Evolutionary conservation across 2,329 filamentous ascomycete species (phyloP).

Genomic region (Botrytis medusae): DNA sequence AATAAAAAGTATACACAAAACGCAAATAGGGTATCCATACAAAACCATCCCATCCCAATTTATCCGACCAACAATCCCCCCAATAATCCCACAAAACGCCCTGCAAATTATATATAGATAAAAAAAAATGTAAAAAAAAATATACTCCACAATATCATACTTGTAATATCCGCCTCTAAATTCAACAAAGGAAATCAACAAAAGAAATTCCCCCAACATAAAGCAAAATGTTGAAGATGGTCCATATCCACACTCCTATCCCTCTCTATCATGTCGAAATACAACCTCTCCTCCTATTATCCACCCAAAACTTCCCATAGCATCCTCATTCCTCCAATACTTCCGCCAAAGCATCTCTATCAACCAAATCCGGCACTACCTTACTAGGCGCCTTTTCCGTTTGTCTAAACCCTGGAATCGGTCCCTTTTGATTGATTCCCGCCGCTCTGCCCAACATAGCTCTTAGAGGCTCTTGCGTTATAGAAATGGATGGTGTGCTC

Average conservation of each 20-base stretch:
- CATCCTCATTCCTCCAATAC: conserved; percentile 27
- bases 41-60: not conserved
- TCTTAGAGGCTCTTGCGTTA: conserved; percentile 41
- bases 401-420: conserved; percentile 68
- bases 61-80: not conserved
- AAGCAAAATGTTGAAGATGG: not conserved
- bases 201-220: not conserved
- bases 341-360: conserved; percentile 38
- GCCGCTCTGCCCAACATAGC: conserved; percentile 56
- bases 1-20: not conserved
- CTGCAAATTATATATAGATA: not conserved
- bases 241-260: not conserved
- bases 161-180: not conserved
- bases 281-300: no score
- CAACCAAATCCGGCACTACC: conserved; percentile 34
- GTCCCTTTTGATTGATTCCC: conserved; percentile 77
- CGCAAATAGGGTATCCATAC: conserved; percentile 12
- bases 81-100: not conserved
- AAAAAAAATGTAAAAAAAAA: not conserved
- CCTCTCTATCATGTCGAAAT: not conserved
- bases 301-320: not conserved
- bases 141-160: no score
- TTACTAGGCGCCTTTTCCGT: conserved; percentile 36
- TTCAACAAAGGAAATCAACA: not conserved
- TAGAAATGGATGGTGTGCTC: conserved; percentile 36